A percentile compares a stretch with the other conserved stretches of the same genome.
Conservation (phyloP, 495 filamentous ascomycete species). For the Chaetomium fimeti region DNA sequence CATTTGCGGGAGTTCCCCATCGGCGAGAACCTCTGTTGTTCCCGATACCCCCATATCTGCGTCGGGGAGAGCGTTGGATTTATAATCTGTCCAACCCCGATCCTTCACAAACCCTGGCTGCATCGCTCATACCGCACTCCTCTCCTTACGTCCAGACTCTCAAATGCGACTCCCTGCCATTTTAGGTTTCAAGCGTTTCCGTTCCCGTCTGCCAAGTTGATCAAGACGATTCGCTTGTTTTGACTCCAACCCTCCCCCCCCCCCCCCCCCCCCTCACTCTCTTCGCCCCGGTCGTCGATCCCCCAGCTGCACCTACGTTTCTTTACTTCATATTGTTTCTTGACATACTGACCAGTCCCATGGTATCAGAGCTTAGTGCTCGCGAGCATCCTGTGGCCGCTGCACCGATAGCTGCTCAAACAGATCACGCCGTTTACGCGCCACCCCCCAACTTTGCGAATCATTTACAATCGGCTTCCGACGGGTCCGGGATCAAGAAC, state of each 20-base stretch:
- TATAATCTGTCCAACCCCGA: slow-evolving; percentile 22
- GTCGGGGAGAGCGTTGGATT: slow-evolving; percentile 12
- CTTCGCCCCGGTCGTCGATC: neutral
- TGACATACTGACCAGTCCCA: slow-evolving; percentile 25
- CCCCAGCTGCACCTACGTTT: neutral
- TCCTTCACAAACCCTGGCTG: slow-evolving; percentile 3
- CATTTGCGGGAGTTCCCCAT: neutral
- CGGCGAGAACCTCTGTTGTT: neutral
- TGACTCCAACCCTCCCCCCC: neutral
- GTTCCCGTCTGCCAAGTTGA: neutral
- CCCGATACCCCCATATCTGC: neutral
- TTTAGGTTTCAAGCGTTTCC: neutral
- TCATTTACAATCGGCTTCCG: slow-evolving; percentile 27
- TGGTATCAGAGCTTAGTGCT: slow-evolving; percentile 31
- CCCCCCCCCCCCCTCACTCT: no score
- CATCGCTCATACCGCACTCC: neutral
- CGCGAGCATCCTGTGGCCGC: slow-evolving; percentile 26
- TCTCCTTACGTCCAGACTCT: neutral
- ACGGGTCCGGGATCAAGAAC: slow-evolving; percentile 21
- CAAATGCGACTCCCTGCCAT: neutral
- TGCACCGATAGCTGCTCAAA: slow-evolving; percentile 24
- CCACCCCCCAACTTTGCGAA: slow-evolving; percentile 14
- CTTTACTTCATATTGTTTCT: neutral
- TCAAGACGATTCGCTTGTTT: neutral
- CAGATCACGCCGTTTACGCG: slow-evolving; percentile 27